Evolutionary conservation across 2,329 filamentous ascomycete species (phyloP).

Genomic region (Lasiodiplodia gonubiensis): DNA sequence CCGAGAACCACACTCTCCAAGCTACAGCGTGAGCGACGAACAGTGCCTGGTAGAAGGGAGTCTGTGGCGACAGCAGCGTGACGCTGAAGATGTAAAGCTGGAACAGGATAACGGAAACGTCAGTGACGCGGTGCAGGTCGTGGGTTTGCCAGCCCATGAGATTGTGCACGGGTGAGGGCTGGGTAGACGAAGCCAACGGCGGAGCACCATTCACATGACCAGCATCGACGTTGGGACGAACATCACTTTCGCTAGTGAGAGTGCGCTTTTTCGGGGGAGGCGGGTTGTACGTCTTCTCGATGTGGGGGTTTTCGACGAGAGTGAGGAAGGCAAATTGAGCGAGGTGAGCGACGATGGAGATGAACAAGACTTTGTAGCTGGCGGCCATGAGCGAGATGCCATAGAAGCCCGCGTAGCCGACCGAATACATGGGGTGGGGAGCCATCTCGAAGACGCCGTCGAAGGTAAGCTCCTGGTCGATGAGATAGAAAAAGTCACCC

Average conservation of each 20-base stretch:
- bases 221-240: conserved; percentile 39
- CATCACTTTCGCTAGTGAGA: conserved; percentile 30
- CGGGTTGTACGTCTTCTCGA: conserved; percentile 96
- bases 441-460: conserved; percentile 99
- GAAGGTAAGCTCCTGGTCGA: conserved; percentile 97
- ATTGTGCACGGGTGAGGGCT: conserved; percentile 77
- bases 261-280: conserved; percentile 71
- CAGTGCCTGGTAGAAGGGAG: conserved; percentile 73
- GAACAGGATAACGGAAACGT: conserved; percentile 79
- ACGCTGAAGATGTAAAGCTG: conserved; percentile 76
- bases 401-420: conserved; percentile 97
- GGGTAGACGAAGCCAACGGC: conserved; percentile 50
- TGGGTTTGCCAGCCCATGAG: conserved; percentile 82
- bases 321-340: conserved; percentile 93
- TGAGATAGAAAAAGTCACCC: conserved; percentile 99
- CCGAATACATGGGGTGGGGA: conserved; percentile 98
- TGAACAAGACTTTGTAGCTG: conserved; percentile 96
- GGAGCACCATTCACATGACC: conserved; percentile 46
- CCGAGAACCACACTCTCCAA: conserved; percentile 91
- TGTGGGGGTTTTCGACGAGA: conserved; percentile 94
- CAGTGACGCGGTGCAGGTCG: conserved; percentile 86
- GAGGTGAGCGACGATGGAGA: conserved; percentile 92
- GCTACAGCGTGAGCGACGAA: conserved; percentile 80
- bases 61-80: conserved; percentile 77
- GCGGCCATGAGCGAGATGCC: conserved; percentile 98